A percentile compares a stretch with the other conserved stretches of the same genome.
Evolutionary conservation across 2,329 filamentous ascomycete genomes (phyloP).

Genomic region (Aspergillus alliaceus): DNA sequence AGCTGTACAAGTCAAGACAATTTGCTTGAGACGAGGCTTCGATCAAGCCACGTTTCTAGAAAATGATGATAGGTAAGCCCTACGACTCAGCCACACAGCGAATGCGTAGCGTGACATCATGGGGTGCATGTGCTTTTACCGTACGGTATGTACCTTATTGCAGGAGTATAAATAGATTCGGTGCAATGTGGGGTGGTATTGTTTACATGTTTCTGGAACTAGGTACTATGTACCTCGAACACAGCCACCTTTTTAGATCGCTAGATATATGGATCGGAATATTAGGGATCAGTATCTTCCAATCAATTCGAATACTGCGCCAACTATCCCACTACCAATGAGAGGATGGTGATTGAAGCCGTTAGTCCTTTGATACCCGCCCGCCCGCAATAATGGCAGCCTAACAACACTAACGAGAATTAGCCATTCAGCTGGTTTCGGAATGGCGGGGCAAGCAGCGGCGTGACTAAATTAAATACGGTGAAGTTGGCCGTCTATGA

Average conservation of each 20-base stretch:
- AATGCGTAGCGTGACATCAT: neutral
- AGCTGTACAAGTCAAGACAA: neutral
- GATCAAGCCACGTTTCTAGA: neutral
- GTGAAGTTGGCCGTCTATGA: neutral
- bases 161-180: neutral
- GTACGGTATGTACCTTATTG: neutral
- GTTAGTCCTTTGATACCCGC: neutral
- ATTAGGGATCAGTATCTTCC: neutral
- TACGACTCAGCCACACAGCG: neutral
- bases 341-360: too few species aligned
- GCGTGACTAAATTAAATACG: neutral
- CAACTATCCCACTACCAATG: too few species aligned
- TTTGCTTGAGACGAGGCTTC: neutral
- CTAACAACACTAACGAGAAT: neutral
- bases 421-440: slow-evolving; percentile 1
- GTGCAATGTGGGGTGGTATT: neutral
- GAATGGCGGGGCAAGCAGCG: neutral
- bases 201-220: too few species aligned
- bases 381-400: neutral
- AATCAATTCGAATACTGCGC: neutral
- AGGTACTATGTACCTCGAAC: too few species aligned
- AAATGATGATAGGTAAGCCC: neutral
- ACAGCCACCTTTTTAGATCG: neutral
- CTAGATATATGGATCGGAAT: neutral
- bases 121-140: neutral